A percentile compares a stretch with the other conserved stretches of the same genome.
Evolutionary conservation across 2,329 filamentous ascomycete species (phyloP).

Genomic region (Bipolaris bicolor): DNA sequence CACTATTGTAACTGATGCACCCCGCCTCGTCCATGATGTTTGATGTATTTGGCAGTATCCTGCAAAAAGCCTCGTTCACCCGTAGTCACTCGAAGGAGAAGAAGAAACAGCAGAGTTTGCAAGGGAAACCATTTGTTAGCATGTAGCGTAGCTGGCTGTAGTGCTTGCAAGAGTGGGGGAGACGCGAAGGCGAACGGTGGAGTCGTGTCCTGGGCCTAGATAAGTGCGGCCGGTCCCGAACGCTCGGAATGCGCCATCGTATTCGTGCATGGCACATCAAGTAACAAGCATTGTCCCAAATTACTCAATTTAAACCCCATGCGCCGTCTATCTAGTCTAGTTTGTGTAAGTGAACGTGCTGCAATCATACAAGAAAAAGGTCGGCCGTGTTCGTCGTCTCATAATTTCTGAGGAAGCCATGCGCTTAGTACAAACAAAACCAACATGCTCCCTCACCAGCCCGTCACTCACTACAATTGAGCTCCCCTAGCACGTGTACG

Average conservation of each 20-base stretch:
- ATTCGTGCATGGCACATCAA: neutral
- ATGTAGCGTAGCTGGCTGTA: slow-evolving; percentile 14
- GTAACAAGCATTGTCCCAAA: neutral
- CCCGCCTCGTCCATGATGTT: slow-evolving; percentile 39
- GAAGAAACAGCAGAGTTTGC: slow-evolving; percentile 9
- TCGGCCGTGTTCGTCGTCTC: neutral
- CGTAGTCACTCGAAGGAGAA: slow-evolving; percentile 30
- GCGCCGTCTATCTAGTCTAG: no score
- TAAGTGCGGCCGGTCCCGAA: slow-evolving; percentile 35
- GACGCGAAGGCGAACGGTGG: slow-evolving; percentile 45
- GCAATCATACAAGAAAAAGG: neutral
- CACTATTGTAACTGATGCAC: slow-evolving; percentile 59
- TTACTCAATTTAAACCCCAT: no score
- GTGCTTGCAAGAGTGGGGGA: slow-evolving; percentile 45
- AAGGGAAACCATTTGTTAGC: slow-evolving; percentile 34
- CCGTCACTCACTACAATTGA: neutral
- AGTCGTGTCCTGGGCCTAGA: slow-evolving; percentile 18
- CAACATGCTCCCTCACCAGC: neutral
- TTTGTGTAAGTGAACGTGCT: neutral
- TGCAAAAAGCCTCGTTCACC: slow-evolving; percentile 18
- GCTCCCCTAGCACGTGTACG: neutral
- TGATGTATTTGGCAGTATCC: neutral
- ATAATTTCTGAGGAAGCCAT: neutral
- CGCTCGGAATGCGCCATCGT: slow-evolving; percentile 17
- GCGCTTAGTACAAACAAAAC: neutral